A percentile compares a stretch with the other conserved stretches of the same genome.
These are phyloP conservation scores for Botrytis hyacinthi DNA, from an alignment of 2,329 filamentous ascomycete genomes.

Conservation along the genomic window DNA sequence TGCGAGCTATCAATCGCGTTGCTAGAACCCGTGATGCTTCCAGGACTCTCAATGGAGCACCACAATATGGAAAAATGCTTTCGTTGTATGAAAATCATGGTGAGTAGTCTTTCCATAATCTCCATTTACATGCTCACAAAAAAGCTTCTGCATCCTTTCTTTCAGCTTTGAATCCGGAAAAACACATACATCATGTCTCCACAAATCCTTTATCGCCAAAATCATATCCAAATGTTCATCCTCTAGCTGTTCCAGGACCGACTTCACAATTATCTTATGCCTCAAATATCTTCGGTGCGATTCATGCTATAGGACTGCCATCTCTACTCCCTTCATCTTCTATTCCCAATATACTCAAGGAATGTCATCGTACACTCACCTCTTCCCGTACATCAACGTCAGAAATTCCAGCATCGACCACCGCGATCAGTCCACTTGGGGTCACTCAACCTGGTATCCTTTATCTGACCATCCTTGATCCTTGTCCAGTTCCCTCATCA, in stretches of 20 bases:
- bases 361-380: slow-evolving; percentile 55
- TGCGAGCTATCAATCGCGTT: slow-evolving; percentile 41
- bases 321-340: slow-evolving; percentile 55
- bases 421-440: not conserved
- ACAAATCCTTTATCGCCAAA: slow-evolving; percentile 40
- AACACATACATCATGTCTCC: slow-evolving; percentile 47
- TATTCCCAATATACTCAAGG: slow-evolving; percentile 54
- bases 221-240: slow-evolving; percentile 39
- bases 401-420: not conserved
- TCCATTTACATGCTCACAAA: slow-evolving; percentile 13
- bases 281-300: slow-evolving; percentile 46
- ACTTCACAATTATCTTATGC: slow-evolving; percentile 41
- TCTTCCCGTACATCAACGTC: slow-evolving; percentile 31
- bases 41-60: not conserved
- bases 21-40: slow-evolving; percentile 1
- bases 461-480: slow-evolving; percentile 61
- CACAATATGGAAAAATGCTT: slow-evolving; percentile 28
- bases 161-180: slow-evolving; percentile 38
- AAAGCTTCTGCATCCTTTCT: slow-evolving; percentile 35
- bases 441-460: slow-evolving; percentile 46
- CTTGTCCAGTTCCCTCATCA: slow-evolving; percentile 54
- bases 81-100: slow-evolving; percentile 39
- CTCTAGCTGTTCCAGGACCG: slow-evolving; percentile 39
- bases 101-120: slow-evolving; percentile 6
- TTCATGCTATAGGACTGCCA: slow-evolving; percentile 55